Evolutionary conservation across 1,284 basidiomycete species (phyloP), one percentile per base, ranked within the genome.

Genomic region (Sanghuangporus weigelae): DNA sequence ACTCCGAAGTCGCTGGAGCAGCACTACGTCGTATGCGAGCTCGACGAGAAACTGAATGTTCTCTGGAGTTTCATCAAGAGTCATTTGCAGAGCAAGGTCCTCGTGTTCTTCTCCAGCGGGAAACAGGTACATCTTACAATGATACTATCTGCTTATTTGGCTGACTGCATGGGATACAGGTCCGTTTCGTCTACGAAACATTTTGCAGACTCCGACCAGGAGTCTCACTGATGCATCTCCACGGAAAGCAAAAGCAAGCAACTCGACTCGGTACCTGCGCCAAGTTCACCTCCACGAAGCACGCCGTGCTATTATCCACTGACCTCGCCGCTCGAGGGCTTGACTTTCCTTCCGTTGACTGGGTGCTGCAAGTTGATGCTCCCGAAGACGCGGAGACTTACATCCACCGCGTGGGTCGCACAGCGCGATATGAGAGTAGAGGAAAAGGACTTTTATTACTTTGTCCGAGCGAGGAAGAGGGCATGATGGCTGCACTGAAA

Each of bases 381-480:
- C 96, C 96, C 0, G 96, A 99, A 76, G 96, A 98, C 72, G 93
- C 90, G n/a, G 96, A 97, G 66, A 98, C 95, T 11, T 99, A 99
- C 74, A 95, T 99, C 55, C 96, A 99, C 74, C 88, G 96, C 26
- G 96, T 99, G 1, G 96, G 96, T 1, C 82, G 96, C 59, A 99
- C 96, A 8, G 97, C 96, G 42, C 82, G 96, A 55, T 98, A 98
- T 73, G 89, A 96, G 71, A 90, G 89, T 67, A 89, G 90, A 46
- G 97, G 97, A 1, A 95, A 95, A 73, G 90, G 87, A 0, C 75
- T 99, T 59, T 76, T 97, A 66, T 81, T 99, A 61, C 76, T 98
- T 12, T 77, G 90, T 68, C 96, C 96, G 1, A 95, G 89, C 71
- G 96, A 99, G 74, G 94, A 98, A 76, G 86, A 92, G 70, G 96